These are phyloP conservation scores for Penicillium dipodomyicola DNA, from an alignment of 495 filamentous ascomycete species.

Conservation along the genomic window DNA sequence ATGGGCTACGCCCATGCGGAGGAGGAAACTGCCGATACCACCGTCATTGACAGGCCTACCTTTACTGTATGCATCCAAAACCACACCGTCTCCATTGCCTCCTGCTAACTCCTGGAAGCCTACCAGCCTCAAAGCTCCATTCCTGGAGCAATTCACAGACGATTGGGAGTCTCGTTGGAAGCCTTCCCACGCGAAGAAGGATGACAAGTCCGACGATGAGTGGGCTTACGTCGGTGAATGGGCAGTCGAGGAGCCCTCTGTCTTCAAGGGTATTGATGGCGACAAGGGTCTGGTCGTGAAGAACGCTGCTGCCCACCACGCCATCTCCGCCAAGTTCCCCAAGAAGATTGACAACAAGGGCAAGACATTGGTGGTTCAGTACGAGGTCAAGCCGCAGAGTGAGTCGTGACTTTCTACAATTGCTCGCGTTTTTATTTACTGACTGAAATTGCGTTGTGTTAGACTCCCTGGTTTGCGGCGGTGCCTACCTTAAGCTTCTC, in stretches of 20 bases:
- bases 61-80: constrained; percentile 70
- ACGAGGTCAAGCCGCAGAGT: constrained; percentile 99
- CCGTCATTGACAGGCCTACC: constrained; percentile 66
- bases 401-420: constrained; percentile 36
- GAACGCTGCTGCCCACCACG: constrained; percentile 95
- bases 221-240: constrained; percentile 98
- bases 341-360: constrained; percentile 96
- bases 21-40: constrained; percentile 57
- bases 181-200: constrained; percentile 94
- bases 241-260: constrained; percentile 90
- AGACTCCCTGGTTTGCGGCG: constrained; percentile 97
- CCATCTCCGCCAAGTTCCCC: constrained; percentile 98
- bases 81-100: constrained; percentile 7
- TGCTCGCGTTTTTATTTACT: not conserved
- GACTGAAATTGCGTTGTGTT: not conserved
- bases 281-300: constrained; percentile 97
- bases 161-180: constrained; percentile 94
- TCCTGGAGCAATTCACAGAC: constrained; percentile 97
- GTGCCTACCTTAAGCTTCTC: constrained; percentile 98
- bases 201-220: constrained; percentile 82
- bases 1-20: constrained; percentile 72
- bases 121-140: constrained; percentile 81
- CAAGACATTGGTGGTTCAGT: constrained; percentile 95
- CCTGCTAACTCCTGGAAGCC: constrained; percentile 56
- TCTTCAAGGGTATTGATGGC: constrained; percentile 91